Evolutionary conservation across 2,329 filamentous ascomycete species (phyloP), one percentile per base, ranked within the genome.

Genomic region (Ceratocystis cubensis): DNA sequence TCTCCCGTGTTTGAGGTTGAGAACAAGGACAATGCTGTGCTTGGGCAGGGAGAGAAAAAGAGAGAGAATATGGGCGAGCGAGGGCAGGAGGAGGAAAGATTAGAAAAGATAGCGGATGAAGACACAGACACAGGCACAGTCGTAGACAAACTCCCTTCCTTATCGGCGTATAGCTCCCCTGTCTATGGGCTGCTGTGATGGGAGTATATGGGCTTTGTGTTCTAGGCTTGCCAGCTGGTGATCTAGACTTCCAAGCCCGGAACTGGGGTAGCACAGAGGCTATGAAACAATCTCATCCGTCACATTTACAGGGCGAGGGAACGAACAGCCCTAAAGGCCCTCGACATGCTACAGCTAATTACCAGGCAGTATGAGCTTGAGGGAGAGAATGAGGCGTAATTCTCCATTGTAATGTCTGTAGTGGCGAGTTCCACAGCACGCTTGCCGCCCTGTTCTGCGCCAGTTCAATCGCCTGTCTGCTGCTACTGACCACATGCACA

Each of bases 1-100:
- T 64, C 50, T 67, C 65, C 61, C 65, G 61, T 67, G 65, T 67
- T 67, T 67, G 65, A 67, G 65, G 61, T 61, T 66, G 57, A 53
- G 53, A 37, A 59, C 41, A 59, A 66, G 44, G 41, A 44, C 33
- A 59, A 59, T 48, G 56, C 57, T 50, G 65, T 41, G 33, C 20
- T 28, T 62, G 33, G 28, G 15, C 10, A 25, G 10, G 8, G 20
- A 17, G 37, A 62, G 20, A 45, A 61, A 61, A 30, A 30, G 8
- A 30, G 22, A 28, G 30, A 61, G 56, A 8, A 15, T 3, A 6
- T 8, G 33, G 10, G 30, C 7, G 33, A 57, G 28, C 3, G 37
- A 57, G 28, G 2, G 5, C 56, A 5, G 6, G 28, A 59, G 28
- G 28, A 37, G 46, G 25, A 59, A n/a, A n/a, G 28, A n/a, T n/a